Evolutionary conservation across 108 stramenopile species (phyloP).

Genomic region (Epithemia pelagica): DNA sequence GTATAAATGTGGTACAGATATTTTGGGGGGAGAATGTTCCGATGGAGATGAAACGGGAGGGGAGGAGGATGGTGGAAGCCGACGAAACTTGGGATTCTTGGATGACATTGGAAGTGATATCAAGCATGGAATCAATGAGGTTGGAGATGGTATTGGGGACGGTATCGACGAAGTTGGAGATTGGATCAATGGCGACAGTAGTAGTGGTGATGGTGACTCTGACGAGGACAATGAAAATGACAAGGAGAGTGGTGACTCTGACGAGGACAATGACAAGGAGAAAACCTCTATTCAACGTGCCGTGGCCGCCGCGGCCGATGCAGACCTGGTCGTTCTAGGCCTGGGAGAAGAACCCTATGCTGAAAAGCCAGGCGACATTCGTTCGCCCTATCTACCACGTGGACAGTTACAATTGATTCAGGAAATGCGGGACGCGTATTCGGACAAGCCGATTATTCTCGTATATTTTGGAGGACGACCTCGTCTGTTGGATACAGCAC

Average conservation of each 20-base stretch:
- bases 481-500: conserved; percentile 33
- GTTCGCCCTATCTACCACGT: conserved; percentile 41
- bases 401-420: conserved; percentile 57
- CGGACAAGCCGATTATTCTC: conserved; percentile 34
- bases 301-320: conserved; percentile 15
- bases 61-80: neutral
- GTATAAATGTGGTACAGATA: conserved; percentile 39
- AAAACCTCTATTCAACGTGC: conserved; percentile 24
- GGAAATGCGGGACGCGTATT: conserved; percentile 15
- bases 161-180: neutral
- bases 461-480: conserved; percentile 64
- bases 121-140: conserved; percentile 17
- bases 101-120: conserved; percentile 20
- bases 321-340: conserved; percentile 59
- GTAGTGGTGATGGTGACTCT: neutral
- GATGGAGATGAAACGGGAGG: conserved; percentile 3
- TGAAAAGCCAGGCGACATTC: conserved; percentile 83
- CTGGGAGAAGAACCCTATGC: conserved; percentile 77
- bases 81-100: neutral
- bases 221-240: conserved; percentile 5
- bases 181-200: neutral
- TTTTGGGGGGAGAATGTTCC: conserved; percentile 36
- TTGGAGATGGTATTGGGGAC: neutral
- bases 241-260: conserved; percentile 16
- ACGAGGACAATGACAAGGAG: neutral